These are phyloP conservation scores for Sporothrix curviconia DNA, from an alignment of 2,329 filamentous ascomycete genomes.

Conservation along the genomic window DNA sequence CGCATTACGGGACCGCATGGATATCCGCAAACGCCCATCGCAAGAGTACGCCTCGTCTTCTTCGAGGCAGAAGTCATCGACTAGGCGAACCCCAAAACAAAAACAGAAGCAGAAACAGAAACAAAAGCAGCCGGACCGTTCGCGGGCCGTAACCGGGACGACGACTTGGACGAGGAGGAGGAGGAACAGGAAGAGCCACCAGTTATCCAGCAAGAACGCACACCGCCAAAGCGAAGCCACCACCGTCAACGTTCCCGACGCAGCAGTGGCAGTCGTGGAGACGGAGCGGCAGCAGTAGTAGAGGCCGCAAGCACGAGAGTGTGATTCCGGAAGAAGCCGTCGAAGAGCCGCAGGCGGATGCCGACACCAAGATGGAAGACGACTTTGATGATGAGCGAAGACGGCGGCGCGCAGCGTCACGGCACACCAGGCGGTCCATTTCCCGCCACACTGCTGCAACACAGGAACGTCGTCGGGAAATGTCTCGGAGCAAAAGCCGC, in stretches of 20 bases:
- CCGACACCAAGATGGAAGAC: conserved; percentile 12
- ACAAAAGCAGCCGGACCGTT: not conserved
- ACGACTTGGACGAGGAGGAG: not conserved
- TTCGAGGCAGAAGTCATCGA: not conserved
- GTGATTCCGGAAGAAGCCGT: conserved; percentile 17
- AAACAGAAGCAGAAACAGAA: not conserved
- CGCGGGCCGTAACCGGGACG: not conserved
- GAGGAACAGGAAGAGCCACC: not conserved
- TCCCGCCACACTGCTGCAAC: conserved; percentile 22
- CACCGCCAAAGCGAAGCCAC: not conserved
- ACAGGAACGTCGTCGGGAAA: conserved; percentile 6
- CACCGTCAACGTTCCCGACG: conserved; percentile 6
- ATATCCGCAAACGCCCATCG: conserved; percentile 4
- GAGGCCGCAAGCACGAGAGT: conserved; percentile 7
- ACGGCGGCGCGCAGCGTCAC: conserved; percentile 13
- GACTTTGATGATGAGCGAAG: conserved; percentile 11
- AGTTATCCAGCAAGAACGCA: not conserved
- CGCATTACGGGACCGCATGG: conserved; percentile 16
- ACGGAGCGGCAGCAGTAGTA: conserved; percentile 12
- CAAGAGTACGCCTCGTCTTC: conserved; percentile 7
- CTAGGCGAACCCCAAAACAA: not conserved
- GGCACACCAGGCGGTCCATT: conserved; percentile 21
- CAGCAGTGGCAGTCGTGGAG: conserved; percentile 12
- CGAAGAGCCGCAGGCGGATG: conserved; percentile 12
- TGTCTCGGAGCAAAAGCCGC: conserved; percentile 17